Base-by-base conservation (phyloP, 2,329 filamentous ascomycete genomes). In the Exutisphaerella laricina region DNA sequence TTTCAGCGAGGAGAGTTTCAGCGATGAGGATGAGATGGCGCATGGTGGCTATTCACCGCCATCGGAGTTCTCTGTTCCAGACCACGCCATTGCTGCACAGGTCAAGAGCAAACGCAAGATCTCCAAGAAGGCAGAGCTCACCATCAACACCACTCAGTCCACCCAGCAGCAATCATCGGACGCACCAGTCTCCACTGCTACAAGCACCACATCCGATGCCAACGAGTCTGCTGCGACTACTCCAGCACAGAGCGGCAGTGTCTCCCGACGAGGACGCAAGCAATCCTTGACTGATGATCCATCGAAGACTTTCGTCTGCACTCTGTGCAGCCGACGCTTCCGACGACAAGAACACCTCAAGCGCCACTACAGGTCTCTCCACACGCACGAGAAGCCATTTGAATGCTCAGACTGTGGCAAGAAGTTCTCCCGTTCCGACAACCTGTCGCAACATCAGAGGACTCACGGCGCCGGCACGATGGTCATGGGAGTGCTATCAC, bases 321-420 rank as follows among this genome's bases (percentile, higher is more conserved):
- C 89, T 43, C 78, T 96, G 16, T 98, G 92, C 82, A 90, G 88
- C 60, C 88, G 92, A 53, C 87, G 92, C 49, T 98, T 98, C 84
- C 85, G 92, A 50, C 87, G 92, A 50, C 92, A 98, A 70, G 92
- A 98, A 69, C 92, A 98, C 63, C 80, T 98, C 48, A 98, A 98
- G 81, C 86, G 92, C 51, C 92, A 98, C 74, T 95, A 95, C 75
- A 84, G 92, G 57, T 97, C 92, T 45, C 87, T 98, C 35, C 92
- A 98, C 75, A 98, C 92, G 1, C 84, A 94, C 63, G 92, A 97
- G 66, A 98, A 97, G 81, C 92, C 92, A 4, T 98, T 97, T 60
- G 88, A 94, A 71, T 98, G 92, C 75, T 79, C 82, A 54, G 90
- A 98, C 71, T 98, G 92, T 62, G 90, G 92, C 58, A 98, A 98